A percentile compares a stretch with the other conserved stretches of the same genome.
phyloP scores from a whole-genome alignment of 2,329 filamentous ascomycete genomes.

The Graphilbum ipis-grandicollis region DNA sequence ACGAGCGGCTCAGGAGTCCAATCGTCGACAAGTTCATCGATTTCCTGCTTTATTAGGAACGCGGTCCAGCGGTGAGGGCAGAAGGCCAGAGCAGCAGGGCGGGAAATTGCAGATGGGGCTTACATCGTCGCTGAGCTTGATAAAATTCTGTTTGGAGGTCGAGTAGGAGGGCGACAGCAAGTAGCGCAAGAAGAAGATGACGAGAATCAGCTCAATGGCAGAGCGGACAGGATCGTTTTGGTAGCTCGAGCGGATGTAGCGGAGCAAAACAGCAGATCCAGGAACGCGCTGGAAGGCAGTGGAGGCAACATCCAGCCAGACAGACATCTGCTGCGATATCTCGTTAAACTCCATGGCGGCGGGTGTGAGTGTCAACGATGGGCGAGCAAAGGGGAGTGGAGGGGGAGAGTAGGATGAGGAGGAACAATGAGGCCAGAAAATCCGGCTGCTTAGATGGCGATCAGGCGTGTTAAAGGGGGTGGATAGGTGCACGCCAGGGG shows the following conservation, averaged over 20 bases:
- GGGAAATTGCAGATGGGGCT: constrained; percentile 3
- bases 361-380: neutral
- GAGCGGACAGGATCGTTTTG: constrained; percentile 92
- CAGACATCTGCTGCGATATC: constrained; percentile 34
- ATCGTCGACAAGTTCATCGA: constrained; percentile 90
- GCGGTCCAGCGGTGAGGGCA: neutral
- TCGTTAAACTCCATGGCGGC: constrained; percentile 44
- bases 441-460: neutral
- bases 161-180: constrained; percentile 83
- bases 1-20: constrained; percentile 93
- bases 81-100: neutral
- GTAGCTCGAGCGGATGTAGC: constrained; percentile 94
- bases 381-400: too few species aligned
- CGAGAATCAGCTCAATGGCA: constrained; percentile 79
- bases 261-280: constrained; percentile 81
- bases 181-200: constrained; percentile 92
- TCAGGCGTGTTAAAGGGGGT: neutral
- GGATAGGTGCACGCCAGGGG: neutral
- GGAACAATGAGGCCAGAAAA: neutral
- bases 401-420: too few species aligned
- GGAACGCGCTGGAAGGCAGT: constrained; percentile 76
- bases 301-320: constrained; percentile 33
- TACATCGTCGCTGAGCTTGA: constrained; percentile 69
- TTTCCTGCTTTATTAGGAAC: constrained; percentile 44
- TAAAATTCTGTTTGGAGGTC: constrained; percentile 75